Evolutionary conservation across 2,329 filamentous ascomycete species (phyloP).

Genomic region (Eutypa lata): DNA sequence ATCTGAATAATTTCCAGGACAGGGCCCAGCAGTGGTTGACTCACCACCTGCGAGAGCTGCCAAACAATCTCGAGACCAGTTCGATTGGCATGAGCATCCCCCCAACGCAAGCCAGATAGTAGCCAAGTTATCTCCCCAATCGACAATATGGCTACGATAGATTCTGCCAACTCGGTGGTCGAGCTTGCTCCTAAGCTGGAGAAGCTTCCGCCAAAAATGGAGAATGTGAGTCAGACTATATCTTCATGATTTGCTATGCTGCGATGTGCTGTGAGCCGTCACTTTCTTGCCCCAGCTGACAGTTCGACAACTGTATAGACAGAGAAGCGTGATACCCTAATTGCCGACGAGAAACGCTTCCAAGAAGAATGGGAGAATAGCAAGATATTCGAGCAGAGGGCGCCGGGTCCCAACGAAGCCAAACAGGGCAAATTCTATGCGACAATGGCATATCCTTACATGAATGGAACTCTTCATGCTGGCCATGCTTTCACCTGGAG

Average conservation of each 20-base stretch:
- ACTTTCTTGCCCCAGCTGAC: background rate
- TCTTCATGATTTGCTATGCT: background rate
- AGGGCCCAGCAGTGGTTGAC: background rate
- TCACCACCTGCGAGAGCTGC: background rate
- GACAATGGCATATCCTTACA: conserved; percentile 45
- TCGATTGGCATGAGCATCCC: background rate
- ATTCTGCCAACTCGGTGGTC: background rate
- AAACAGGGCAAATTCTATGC: conserved; percentile 84
- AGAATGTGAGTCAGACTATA: background rate
- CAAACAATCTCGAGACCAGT: background rate
- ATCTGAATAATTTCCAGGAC: background rate
- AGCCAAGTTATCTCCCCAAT: background rate
- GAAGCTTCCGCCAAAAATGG: background rate
- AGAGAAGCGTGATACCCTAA: conserved; percentile 80
- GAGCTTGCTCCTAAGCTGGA: background rate
- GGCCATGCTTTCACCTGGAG: conserved; percentile 89
- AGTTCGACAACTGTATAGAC: conserved; percentile 42
- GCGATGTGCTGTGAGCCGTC: background rate
- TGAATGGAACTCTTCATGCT: conserved; percentile 82
- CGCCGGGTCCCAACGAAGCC: conserved; percentile 82
- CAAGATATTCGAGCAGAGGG: conserved; percentile 75
- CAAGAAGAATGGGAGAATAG: conserved; percentile 79
- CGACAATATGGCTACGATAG: background rate
- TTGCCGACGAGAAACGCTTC: conserved; percentile 86
- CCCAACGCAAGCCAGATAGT: background rate